phyloP scores from a whole-genome alignment of 768 basidiomycete genomes.

The Trametopsis cervina region DNA sequence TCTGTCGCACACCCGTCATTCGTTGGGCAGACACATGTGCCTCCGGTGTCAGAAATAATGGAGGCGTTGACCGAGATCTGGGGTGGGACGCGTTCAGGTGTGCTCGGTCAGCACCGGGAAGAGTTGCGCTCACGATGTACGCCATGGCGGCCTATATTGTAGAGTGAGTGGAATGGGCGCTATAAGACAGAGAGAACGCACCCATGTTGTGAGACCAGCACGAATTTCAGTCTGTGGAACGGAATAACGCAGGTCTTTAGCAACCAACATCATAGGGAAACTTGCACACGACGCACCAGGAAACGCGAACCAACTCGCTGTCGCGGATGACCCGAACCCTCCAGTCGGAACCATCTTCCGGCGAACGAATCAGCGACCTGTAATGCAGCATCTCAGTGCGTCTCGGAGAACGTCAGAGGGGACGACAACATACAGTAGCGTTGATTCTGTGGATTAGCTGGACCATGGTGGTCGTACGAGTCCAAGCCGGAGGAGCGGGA shows the following conservation, averaged over 20 bases:
- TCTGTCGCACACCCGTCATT: constrained; percentile 49
- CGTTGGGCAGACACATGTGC: constrained; percentile 70
- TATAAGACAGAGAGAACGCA: constrained; percentile 27
- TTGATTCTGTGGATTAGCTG: constrained; percentile 18
- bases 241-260: not conserved
- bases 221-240: constrained; percentile 60
- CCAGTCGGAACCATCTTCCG: constrained; percentile 28
- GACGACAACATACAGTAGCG: constrained; percentile 12
- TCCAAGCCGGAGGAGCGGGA: not conserved
- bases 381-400: not conserved
- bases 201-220: constrained; percentile 79
- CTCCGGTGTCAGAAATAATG: constrained; percentile 70
- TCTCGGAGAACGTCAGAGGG: not conserved
- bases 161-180: not conserved
- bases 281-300: constrained; percentile 17
- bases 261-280: not conserved
- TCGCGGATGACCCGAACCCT: constrained; percentile 26
- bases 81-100: not conserved
- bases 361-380: constrained; percentile 26
- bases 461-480: constrained; percentile 15
- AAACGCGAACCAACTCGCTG: constrained; percentile 29
- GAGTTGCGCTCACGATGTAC: constrained; percentile 52
- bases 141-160: constrained; percentile 67
- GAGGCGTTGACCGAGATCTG: constrained; percentile 84
- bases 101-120: constrained; percentile 2